Conservation (phyloP, 306 rosid genomes). For the Cicer arietinum region DNA sequence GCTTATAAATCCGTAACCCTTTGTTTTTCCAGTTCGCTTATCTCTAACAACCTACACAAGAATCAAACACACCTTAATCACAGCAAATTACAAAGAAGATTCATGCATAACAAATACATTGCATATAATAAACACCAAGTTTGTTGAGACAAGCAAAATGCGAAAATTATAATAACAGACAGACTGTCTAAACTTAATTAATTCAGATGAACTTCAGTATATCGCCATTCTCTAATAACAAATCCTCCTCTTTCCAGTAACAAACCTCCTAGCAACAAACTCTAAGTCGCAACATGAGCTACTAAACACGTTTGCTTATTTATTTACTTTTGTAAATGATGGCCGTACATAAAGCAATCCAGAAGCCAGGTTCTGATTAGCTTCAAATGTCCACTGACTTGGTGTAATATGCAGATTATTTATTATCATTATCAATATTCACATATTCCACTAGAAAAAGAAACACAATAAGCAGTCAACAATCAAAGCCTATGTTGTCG, state of each 20-base stretch:
- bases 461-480: neutral
- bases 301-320: neutral
- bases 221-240: neutral
- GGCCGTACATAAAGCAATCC: neutral
- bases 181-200: neutral
- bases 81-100: conserved; percentile 2
- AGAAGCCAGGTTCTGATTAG: neutral
- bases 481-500: neutral
- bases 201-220: conserved; percentile 17
- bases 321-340: conserved; percentile 2
- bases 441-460: neutral
- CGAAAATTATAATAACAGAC: neutral
- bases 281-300: conserved; percentile 7
- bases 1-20: conserved; percentile 98
- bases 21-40: conserved; percentile 95
- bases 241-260: neutral
- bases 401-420: conserved; percentile 23
- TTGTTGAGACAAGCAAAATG: conserved; percentile 33
- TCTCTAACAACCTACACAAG: conserved; percentile 86
- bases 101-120: conserved; percentile 17
- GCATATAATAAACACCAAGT: conserved; percentile 16
- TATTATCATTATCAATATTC: neutral
- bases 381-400: conserved; percentile 32
- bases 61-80: conserved; percentile 30
- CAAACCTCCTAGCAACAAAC: neutral